Base-by-base conservation (phyloP, 495 filamentous ascomycete species). In the Alectoria sarmentosa region DNA sequence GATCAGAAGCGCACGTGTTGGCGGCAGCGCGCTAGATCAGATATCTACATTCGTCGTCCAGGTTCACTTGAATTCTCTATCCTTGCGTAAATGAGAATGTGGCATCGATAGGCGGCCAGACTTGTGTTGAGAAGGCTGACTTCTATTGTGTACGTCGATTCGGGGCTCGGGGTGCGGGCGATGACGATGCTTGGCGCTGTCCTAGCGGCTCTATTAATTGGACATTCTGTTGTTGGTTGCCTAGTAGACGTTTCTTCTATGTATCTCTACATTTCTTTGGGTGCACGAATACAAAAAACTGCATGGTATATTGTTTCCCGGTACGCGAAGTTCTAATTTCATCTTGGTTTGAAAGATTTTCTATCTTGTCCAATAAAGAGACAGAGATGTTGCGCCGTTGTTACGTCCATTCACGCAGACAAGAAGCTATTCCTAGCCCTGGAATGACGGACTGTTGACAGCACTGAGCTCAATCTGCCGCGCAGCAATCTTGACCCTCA, bases 131-230 rank as follows among this genome's bases (percentile, higher is more conserved):
- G 52, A 58, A 46, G 38, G 26, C 38, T 21, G 48, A 49, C n/a
- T 41, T 60, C 26, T 26, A 23, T 42, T 21, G 52, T 60, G 63
- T 49, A 65, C 42, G 48, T 17, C 57, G 14, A 58, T 58, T 65
- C 44, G 44, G 63, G 56, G 54, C 62, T 36, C 23, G 23, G 48
- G 30, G 23, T 23, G 30, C 62, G 7, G 58, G 23, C 55, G 15
- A 64, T 64, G 62, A 60, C 63, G 56, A 60, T 52, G 63, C 63
- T 65, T 65, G 63, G 63, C 63, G 57, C 54, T 58, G 59, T 56
- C 30, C 11, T 23, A 26, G 46, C 32, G 21, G 36, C 15, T 42
- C 58, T 42, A 60, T n/a, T n/a, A n/a, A n/a, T 39, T n/a, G 6
- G 10, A 5, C 36, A 37, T 37, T 37, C 5, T 5, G 36, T 37